Conservation (phyloP, 495 filamentous ascomycete genomes). For the Podospora fimiseda region DNA sequence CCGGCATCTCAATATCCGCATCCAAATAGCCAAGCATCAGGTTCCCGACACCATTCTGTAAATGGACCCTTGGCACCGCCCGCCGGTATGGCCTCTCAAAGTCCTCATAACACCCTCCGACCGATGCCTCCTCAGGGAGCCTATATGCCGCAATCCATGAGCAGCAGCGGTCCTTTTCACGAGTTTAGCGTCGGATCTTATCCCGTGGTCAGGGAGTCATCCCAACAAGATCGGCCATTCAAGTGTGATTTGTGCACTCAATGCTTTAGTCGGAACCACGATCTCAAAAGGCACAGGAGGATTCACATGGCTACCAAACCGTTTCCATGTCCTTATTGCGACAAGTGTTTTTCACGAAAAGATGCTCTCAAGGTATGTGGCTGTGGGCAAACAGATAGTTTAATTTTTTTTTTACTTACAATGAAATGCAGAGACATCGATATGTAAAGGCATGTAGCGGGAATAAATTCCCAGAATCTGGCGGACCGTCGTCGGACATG, state of each 20-base stretch:
- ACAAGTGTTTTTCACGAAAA: constrained; percentile 93
- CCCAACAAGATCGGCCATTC: constrained; percentile 69
- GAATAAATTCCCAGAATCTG: background rate
- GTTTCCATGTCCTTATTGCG: constrained; percentile 86
- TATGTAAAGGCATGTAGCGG: constrained; percentile 11
- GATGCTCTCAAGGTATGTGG: constrained; percentile 95
- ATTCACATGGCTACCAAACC: constrained; percentile 94
- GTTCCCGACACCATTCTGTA: background rate
- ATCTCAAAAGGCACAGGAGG: constrained; percentile 89
- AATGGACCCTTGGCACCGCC: background rate
- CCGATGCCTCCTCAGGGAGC: background rate
- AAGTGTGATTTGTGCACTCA: constrained; percentile 90
- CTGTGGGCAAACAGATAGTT: too few relatives aligned
- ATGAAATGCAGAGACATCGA: constrained; percentile 9
- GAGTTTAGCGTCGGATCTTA: constrained; percentile 12
- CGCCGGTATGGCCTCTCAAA: background rate
- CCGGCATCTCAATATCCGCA: background rate
- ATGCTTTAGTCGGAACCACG: constrained; percentile 94
- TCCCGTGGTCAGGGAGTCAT: constrained; percentile 8
- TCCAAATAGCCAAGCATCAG: too few relatives aligned
- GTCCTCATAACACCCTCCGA: background rate
- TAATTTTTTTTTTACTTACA: background rate
- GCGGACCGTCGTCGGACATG: background rate
- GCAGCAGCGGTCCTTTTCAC: constrained; percentile 11
- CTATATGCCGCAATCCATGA: too few relatives aligned